Evolutionary conservation across 257 asterid species (phyloP).

Genomic region (Leonotis leonurus): DNA sequence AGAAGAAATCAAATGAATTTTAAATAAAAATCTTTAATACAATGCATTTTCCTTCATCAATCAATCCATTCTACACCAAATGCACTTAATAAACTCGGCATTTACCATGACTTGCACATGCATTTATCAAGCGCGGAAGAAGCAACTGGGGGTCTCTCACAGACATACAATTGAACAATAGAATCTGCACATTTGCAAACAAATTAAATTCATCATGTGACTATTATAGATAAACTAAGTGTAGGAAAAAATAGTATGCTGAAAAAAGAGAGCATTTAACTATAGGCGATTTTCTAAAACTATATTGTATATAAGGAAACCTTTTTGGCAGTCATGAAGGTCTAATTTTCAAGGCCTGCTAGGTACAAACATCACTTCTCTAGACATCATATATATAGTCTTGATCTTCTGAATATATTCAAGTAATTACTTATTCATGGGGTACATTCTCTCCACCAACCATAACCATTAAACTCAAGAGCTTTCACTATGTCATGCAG

Average conservation of each 20-base stretch:
- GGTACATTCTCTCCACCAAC: neutral
- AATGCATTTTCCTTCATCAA: neutral
- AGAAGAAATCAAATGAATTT: slow-evolving; percentile 6
- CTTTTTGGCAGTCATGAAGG: neutral
- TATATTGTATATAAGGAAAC: neutral
- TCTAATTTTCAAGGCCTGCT: neutral
- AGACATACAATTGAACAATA: slow-evolving; percentile 95
- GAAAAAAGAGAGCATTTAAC: neutral
- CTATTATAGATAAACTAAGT: slow-evolving; percentile 4
- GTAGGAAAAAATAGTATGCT: neutral
- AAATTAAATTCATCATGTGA: slow-evolving; percentile 15
- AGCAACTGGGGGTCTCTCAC: slow-evolving; percentile 93
- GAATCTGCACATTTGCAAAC: slow-evolving; percentile 54
- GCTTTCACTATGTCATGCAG: neutral
- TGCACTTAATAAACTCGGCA: slow-evolving; percentile 12
- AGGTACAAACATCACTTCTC: neutral
- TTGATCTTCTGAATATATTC: neutral
- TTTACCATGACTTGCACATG: slow-evolving; percentile 81
- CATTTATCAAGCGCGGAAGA: slow-evolving; percentile 68
- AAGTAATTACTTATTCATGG: neutral
- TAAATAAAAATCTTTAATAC: neutral
- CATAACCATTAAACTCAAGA: neutral
- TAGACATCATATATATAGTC: neutral
- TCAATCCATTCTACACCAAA: neutral
- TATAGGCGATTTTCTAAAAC: neutral